Conservation (phyloP, 345 rosid species). For the Eucalyptus regnans region DNA sequence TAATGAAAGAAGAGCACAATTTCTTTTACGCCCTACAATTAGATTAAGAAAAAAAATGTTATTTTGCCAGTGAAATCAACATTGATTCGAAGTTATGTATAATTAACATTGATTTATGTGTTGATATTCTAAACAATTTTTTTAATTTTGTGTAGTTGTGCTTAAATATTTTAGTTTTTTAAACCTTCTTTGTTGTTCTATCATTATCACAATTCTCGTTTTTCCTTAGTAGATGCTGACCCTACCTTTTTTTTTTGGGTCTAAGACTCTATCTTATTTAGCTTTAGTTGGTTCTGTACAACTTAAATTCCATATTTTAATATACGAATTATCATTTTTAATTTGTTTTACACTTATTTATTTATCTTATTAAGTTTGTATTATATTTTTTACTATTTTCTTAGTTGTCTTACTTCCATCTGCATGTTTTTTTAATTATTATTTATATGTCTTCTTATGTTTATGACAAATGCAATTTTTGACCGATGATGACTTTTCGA, state of each 20-base stretch:
- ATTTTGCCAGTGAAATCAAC: background rate
- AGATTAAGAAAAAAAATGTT: rapidly evolving
- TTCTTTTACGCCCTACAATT: background rate
- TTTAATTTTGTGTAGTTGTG: background rate
- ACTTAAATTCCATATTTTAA: background rate
- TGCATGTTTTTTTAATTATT: background rate
- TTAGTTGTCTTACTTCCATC: background rate
- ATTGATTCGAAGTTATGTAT: background rate
- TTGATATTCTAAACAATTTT: background rate
- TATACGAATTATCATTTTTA: background rate
- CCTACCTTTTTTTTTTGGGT: no score
- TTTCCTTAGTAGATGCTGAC: rapidly evolving
- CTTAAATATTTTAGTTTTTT: no score
- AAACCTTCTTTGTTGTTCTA: background rate
- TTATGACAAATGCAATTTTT: background rate
- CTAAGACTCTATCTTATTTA: no score
- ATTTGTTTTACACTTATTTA: rapidly evolving
- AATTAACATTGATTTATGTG: rapidly evolving
- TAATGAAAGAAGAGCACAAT: background rate
- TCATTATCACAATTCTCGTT: background rate
- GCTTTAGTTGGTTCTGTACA: background rate
- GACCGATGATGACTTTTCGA: rapidly evolving
- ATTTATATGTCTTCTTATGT: background rate
- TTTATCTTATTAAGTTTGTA: background rate
- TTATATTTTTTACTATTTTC: no score